Percentiles rank a stretch among this genome's conserved stretches.
Conservation (phyloP, 2,329 filamentous ascomycete species). For the Colletotrichum destructivum region DNA sequence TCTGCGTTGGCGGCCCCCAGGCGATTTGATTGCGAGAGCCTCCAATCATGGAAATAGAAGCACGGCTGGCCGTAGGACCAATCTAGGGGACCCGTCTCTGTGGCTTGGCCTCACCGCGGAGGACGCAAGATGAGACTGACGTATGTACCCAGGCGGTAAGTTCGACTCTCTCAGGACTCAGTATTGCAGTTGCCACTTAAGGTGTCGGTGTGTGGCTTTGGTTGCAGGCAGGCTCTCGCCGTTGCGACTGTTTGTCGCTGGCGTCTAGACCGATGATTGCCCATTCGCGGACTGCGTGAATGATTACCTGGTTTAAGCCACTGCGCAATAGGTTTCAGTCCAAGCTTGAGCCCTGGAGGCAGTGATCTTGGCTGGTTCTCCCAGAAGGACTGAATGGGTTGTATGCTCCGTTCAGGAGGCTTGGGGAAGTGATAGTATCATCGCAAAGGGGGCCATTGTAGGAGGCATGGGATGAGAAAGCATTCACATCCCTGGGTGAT, state of each 20-base stretch:
- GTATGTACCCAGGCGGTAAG: slow-evolving; percentile 2
- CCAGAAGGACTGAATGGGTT: background rate
- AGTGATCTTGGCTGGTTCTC: slow-evolving; percentile 29
- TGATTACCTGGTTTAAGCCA: slow-evolving; percentile 27
- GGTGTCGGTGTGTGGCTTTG: slow-evolving; percentile 23
- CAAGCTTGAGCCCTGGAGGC: slow-evolving; percentile 38
- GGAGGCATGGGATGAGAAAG: slow-evolving; percentile 25
- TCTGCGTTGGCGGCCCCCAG: background rate
- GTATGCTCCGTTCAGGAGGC: slow-evolving; percentile 22
- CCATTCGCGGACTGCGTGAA: slow-evolving; percentile 3
- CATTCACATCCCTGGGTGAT: slow-evolving; percentile 4
- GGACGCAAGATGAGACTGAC: slow-evolving; percentile 19
- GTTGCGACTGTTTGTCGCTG: background rate
- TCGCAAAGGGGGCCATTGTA: slow-evolving; percentile 29
- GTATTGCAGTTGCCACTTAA: background rate
- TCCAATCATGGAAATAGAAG: slow-evolving; percentile 25
- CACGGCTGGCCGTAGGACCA: slow-evolving; percentile 6
- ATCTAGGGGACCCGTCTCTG: background rate
- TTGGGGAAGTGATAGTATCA: slow-evolving; percentile 14
- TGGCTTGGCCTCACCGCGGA: slow-evolving; percentile 24
- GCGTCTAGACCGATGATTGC: background rate
- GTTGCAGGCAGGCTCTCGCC: slow-evolving; percentile 11
- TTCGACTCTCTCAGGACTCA: slow-evolving; percentile 21
- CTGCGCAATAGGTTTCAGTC: slow-evolving; percentile 36
- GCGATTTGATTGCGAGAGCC: slow-evolving; percentile 4